Conservation (phyloP, 495 filamentous ascomycete genomes). For the Lasiosphaeris hirsuta region DNA sequence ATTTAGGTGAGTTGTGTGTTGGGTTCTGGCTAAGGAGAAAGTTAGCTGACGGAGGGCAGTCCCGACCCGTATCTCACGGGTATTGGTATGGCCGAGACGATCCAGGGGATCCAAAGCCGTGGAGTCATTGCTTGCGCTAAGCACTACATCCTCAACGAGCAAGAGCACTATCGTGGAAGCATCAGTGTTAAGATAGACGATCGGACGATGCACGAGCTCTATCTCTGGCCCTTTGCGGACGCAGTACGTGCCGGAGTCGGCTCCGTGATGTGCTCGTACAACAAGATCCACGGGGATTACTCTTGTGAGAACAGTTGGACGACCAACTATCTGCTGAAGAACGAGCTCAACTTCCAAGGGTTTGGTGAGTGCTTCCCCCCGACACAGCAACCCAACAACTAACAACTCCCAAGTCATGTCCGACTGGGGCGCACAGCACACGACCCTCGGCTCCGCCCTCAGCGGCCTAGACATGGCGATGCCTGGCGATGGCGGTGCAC, state of each 20-base stretch:
- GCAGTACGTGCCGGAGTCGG: slow-evolving; percentile 57
- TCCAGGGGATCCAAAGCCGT: slow-evolving; percentile 53
- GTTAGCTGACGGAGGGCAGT: slow-evolving; percentile 25
- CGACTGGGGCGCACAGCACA: slow-evolving; percentile 88
- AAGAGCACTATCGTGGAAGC: slow-evolving; percentile 37
- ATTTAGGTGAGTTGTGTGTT: slow-evolving; percentile 35
- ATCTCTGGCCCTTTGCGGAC: slow-evolving; percentile 70
- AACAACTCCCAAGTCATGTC: slow-evolving; percentile 55
- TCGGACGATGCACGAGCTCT: slow-evolving; percentile 64
- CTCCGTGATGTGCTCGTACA: slow-evolving; percentile 64
- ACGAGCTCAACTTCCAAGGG: slow-evolving; percentile 54
- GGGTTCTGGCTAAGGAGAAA: neutral
- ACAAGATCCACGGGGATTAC: slow-evolving; percentile 46
- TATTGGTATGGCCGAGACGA: slow-evolving; percentile 51
- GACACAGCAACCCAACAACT: neutral
- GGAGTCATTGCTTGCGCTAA: slow-evolving; percentile 60
- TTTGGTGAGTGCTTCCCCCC: slow-evolving; percentile 49
- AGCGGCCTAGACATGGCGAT: slow-evolving; percentile 91
- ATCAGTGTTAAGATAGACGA: slow-evolving; percentile 58
- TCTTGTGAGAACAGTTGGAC: slow-evolving; percentile 45
- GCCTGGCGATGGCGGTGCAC: slow-evolving; percentile 74
- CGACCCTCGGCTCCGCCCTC: slow-evolving; percentile 72
- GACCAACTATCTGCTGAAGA: slow-evolving; percentile 50
- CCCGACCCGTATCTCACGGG: slow-evolving; percentile 60
- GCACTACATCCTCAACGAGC: slow-evolving; percentile 54